phyloP scores from a whole-genome alignment of 768 basidiomycete species.

The Leccinum arenicola region DNA sequence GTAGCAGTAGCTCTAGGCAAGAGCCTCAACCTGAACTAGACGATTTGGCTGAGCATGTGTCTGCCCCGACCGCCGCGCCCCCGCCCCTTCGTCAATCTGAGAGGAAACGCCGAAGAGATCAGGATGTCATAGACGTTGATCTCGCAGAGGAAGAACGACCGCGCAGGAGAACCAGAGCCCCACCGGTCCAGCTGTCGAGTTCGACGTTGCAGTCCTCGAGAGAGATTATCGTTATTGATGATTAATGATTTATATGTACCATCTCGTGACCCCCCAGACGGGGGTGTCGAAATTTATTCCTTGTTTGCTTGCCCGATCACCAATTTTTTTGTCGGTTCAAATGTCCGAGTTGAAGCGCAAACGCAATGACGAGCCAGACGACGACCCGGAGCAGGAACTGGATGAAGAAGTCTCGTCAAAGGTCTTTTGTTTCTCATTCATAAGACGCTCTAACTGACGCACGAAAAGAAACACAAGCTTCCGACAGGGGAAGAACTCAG shows the following conservation, averaged over 20 bases:
- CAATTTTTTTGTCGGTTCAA: constrained; percentile 1
- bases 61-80: not conserved
- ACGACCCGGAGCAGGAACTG: not conserved
- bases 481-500: constrained; percentile 72
- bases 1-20: constrained; percentile 17
- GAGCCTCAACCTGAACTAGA: constrained; percentile 20
- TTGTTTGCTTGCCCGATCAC: not conserved
- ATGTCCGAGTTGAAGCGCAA: constrained; percentile 31
- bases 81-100: constrained; percentile 10
- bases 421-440: constrained; percentile 9
- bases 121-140: constrained; percentile 29
- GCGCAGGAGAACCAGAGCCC: constrained; percentile 18
- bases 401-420: constrained; percentile 10
- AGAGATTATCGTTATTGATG: constrained; percentile 47
- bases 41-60: constrained; percentile 31
- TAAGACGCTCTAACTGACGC: not conserved
- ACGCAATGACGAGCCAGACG: constrained; percentile 13
- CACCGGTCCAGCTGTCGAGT: not conserved
- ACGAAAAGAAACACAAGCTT: constrained; percentile 38
- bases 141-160: constrained; percentile 27
- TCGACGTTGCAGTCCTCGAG: constrained; percentile 12
- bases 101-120: constrained; percentile 37
- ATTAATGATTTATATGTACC: not conserved
- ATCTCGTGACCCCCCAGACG: not conserved
- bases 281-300: constrained; percentile 13